Base-by-base conservation (phyloP, 2,329 filamentous ascomycete genomes). In the Thelonectria discophora region DNA sequence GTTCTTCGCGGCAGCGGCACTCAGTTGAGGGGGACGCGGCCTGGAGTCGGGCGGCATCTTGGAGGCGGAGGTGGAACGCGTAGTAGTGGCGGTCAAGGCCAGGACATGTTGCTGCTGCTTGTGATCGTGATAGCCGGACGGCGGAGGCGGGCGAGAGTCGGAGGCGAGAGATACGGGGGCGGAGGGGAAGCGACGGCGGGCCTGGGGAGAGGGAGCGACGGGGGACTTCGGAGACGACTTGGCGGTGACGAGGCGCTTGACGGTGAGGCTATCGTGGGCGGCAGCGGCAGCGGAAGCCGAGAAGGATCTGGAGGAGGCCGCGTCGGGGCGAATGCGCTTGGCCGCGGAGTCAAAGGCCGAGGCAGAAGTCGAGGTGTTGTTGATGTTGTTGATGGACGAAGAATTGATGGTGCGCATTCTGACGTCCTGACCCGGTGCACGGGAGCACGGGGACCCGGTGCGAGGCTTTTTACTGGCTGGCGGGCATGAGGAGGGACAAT, bases 21-120 rank as follows among this genome's bases (percentile, higher is more conserved):
- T 85, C 71, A 93, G 86, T 61, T 88, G 85, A 55, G 92, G 90
- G 79, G 89, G 89, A 72, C 90, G 83, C 42, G 88, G 86, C 73
- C 83, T 82, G 68, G 82, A 83, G 77, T 78, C 80, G 65, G 85
- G 81, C 73, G 81, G 75, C 75, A 78, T 77, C 50, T 71, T 77
- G 55, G 65, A 72, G 50, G 55, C 55, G 46, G 68, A 63, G 55
- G 65, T 64, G 55, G 69, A 70, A 42, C 70, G 67, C 47, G 69
- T 65, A 60, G 68, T 69, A 64, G 72, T 73, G 55, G 70, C 64
- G 54, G 71, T 76, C 66, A 74, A 54, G 63, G 70, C 67, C 62
- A 73, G 72, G 30, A 70, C 71, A 75, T 75, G 69, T 71, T 71
- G 69, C 54, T 66, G 60, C 40, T 72, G 66, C 51, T 62, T 57